These are phyloP conservation scores for Neurospora pannonica DNA, from an alignment of 495 filamentous ascomycete genomes.

Conservation along the genomic window DNA sequence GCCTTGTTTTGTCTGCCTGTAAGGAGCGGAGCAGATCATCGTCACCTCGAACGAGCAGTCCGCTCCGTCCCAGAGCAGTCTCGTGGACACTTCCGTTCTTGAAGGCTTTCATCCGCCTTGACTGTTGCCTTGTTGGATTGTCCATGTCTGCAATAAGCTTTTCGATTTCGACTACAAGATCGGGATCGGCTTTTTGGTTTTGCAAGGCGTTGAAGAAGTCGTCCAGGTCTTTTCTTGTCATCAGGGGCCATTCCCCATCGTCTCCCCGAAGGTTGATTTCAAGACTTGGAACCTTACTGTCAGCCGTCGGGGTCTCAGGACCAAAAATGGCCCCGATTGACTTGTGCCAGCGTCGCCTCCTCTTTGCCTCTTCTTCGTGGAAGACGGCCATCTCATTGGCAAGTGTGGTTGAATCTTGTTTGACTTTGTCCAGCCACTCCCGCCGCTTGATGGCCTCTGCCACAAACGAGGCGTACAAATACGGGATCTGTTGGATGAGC, in stretches of 20 bases:
- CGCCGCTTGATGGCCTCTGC: conserved; percentile 75
- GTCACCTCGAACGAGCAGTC: conserved; percentile 70
- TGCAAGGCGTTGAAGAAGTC: conserved; percentile 54
- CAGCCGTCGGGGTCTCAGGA: conserved; percentile 22
- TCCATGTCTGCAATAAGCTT: conserved; percentile 54
- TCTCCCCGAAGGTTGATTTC: conserved; percentile 81
- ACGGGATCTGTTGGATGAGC: conserved; percentile 68
- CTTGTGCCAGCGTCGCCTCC: conserved; percentile 85
- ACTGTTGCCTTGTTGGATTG: conserved; percentile 63
- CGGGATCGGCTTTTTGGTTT: conserved; percentile 37
- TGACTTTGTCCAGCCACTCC: conserved; percentile 88
- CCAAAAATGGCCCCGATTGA: conserved; percentile 53
- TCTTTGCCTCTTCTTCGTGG: conserved; percentile 81
- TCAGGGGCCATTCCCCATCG: conserved; percentile 68
- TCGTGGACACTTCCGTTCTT: conserved; percentile 95
- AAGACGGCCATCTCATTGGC: conserved; percentile 86
- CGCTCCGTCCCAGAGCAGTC: conserved; percentile 63
- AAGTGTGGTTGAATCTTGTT: conserved; percentile 68
- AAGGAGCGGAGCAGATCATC: conserved; percentile 62
- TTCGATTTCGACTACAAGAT: conserved; percentile 40
- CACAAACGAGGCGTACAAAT: conserved; percentile 79
- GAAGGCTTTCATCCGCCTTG: conserved; percentile 79
- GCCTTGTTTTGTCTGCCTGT: conserved; percentile 66
- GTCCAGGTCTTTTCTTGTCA: conserved; percentile 52
- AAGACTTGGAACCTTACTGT: conserved; percentile 55